These are phyloP conservation scores for Cladophialophora immunda DNA, from an alignment of 2,329 filamentous ascomycete genomes.

Conservation along the genomic window DNA sequence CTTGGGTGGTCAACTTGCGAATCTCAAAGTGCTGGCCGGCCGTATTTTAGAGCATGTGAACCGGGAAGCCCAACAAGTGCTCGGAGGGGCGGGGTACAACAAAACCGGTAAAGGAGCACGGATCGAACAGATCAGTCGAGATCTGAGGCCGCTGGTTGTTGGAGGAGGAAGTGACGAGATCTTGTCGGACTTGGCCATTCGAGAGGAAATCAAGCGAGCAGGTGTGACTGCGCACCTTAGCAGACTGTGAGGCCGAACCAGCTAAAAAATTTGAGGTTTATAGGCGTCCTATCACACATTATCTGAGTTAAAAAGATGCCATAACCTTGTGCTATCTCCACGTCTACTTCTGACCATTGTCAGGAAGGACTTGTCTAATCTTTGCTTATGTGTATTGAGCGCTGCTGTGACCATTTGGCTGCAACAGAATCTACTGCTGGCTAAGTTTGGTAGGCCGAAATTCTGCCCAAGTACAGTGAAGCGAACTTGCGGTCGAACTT, in stretches of 20 bases:
- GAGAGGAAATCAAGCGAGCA: conserved; percentile 25
- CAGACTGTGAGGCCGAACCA: neutral
- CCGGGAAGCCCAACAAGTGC: conserved; percentile 29
- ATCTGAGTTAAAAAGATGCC: too few relatives aligned
- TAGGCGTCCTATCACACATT: too few relatives aligned
- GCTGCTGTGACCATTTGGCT: too few relatives aligned
- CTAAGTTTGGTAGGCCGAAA: too few relatives aligned
- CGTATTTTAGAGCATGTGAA: conserved; percentile 25
- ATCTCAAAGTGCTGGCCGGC: conserved; percentile 42
- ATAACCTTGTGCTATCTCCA: too few relatives aligned
- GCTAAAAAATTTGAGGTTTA: too few relatives aligned
- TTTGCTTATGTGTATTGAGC: too few relatives aligned
- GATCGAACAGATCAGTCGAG: conserved; percentile 32
- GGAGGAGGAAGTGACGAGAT: conserved; percentile 35
- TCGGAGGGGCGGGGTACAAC: conserved; percentile 32
- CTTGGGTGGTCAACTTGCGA: conserved; percentile 25
- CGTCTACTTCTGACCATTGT: too few relatives aligned
- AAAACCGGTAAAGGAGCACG: conserved; percentile 31
- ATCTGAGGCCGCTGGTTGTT: conserved; percentile 25
- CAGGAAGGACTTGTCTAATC: too few relatives aligned
- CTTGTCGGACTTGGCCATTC: conserved; percentile 31
- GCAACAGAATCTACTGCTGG: too few relatives aligned
- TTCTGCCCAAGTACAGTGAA: too few relatives aligned
- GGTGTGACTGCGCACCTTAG: neutral
- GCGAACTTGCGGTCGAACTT: too few relatives aligned